Percentiles rank a stretch among this genome's conserved stretches.
These are phyloP conservation scores for Pichia sp. DNA, from an alignment of 1,139 yeast species.

Conservation along the genomic window DNA sequence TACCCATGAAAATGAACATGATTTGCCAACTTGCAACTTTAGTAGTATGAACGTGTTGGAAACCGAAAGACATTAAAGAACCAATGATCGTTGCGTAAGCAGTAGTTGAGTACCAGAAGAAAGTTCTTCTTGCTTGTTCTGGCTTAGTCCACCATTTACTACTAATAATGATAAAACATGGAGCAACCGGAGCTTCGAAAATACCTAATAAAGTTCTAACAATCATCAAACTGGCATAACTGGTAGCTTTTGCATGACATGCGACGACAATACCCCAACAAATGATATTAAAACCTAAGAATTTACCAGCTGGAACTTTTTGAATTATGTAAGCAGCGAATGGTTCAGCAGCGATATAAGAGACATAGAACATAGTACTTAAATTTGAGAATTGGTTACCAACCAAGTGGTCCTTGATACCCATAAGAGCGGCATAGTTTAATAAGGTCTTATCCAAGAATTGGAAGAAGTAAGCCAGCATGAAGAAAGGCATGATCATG, in stretches of 20 bases:
- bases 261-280: constrained; percentile 16
- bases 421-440: constrained; percentile 47
- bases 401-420: constrained; percentile 29
- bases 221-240: constrained; percentile 14
- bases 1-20: constrained; percentile 25
- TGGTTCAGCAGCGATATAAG: constrained; percentile 13
- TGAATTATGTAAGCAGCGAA: constrained; percentile 14
- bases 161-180: constrained; percentile 22
- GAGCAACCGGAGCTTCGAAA: constrained; percentile 18
- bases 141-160: constrained; percentile 41
- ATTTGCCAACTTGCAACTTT: constrained; percentile 24
- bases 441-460: constrained; percentile 17
- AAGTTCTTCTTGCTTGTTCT: constrained; percentile 40
- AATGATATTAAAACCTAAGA: constrained; percentile 11
- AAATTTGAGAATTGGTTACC: constrained; percentile 27
- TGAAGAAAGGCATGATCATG: constrained; percentile 17
- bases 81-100: constrained; percentile 44
- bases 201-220: constrained; percentile 18
- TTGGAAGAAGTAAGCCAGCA: constrained; percentile 14
- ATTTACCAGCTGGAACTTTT: constrained; percentile 16
- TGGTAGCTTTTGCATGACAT: constrained; percentile 22
- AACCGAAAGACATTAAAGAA: constrained; percentile 41
- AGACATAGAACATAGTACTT: constrained; percentile 44
- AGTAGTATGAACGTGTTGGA: constrained; percentile 36
- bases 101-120: constrained; percentile 40